These are phyloP conservation scores for Daedaleopsis sinensis DNA, from an alignment of 768 basidiomycete genomes.

Conservation along the genomic window DNA sequence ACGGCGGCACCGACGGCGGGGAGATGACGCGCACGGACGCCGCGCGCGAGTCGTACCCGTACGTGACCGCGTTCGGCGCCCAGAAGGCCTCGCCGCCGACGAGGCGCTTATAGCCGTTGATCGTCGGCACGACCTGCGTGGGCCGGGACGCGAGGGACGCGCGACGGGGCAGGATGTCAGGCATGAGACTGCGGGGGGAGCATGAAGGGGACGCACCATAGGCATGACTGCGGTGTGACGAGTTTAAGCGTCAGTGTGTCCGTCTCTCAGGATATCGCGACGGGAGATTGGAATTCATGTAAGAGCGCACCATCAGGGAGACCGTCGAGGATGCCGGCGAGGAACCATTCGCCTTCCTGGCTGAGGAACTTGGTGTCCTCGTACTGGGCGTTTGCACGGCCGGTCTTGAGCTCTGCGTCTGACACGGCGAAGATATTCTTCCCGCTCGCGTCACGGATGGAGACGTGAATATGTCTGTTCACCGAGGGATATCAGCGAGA, in stretches of 20 bases:
- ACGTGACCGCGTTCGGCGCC: slow-evolving; percentile 92
- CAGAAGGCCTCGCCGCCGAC: slow-evolving; percentile 93
- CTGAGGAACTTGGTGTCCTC: slow-evolving; percentile 87
- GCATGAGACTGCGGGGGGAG: not conserved
- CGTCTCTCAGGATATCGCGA: too few relatives aligned
- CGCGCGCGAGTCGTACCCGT: slow-evolving; percentile 94
- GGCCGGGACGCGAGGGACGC: too few relatives aligned
- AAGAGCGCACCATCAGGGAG: slow-evolving; percentile 75
- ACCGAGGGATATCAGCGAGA: not conserved
- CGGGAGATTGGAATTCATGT: not conserved
- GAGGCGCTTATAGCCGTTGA: slow-evolving; percentile 97
- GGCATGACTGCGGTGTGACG: slow-evolving; percentile 61
- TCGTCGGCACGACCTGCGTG: slow-evolving; percentile 76
- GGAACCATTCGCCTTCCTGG: slow-evolving; percentile 84
- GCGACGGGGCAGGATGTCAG: not conserved
- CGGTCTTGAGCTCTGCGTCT: slow-evolving; percentile 58
- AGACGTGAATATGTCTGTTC: slow-evolving; percentile 87
- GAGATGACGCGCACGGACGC: slow-evolving; percentile 92
- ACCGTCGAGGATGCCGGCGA: slow-evolving; percentile 92
- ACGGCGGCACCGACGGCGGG: slow-evolving; percentile 81
- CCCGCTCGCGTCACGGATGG: slow-evolving; percentile 68
- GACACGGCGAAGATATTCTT: slow-evolving; percentile 80
- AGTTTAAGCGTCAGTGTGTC: not conserved
- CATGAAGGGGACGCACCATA: slow-evolving; percentile 49
- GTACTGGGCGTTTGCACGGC: slow-evolving; percentile 70